Base-by-base conservation (phyloP, 768 basidiomycete species). In the Crassisporium funariophilum region DNA sequence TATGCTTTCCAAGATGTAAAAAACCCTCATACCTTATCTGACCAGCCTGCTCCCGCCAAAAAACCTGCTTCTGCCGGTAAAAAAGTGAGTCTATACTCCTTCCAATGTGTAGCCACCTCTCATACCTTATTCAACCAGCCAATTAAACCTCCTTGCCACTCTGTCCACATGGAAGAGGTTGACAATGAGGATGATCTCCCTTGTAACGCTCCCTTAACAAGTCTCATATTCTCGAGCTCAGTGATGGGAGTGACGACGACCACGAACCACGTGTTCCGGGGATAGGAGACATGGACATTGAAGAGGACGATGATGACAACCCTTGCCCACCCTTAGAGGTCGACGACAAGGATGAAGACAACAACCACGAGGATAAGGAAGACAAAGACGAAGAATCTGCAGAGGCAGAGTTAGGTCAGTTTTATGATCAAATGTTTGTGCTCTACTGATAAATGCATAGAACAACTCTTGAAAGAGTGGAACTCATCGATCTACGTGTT, bases 121-220 rank as follows among this genome's bases (percentile, higher is more conserved):
- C 36, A 23, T 37, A 24, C 35, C 44, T 15, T 25, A 27, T 37
- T 15, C 36, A 46, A 35, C 15, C 22, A 39, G 12, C 24, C 5
- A 19, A 46, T 24, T n/a, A n/a, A n/a, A n/a, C 13, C 16, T 25
- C 34, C 22, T 35, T 19, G 15, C 17, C 19, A 22, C 36, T 24
- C 39, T 41, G 44, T 46, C 44, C 24, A 19, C 17, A 38, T 46
- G 1, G 44, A 46, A 37, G 34, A 38, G 12, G 24, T 22, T 39
- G 16, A 38, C n/a, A n/a, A 38, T 38, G 38, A 40, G 13, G 24
- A 31, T 19, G 22, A 25, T 25, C 22, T 5, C 9, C 46, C 46
- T 8, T 36, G 19, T 15, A 47, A 47, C 19, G 23, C 19, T 36
- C 37, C 38, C 3, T 13, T 4, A 40, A 39, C 17, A 40, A 34